phyloP scores from a whole-genome alignment of 768 basidiomycete species.

The Suillus placidus region DNA sequence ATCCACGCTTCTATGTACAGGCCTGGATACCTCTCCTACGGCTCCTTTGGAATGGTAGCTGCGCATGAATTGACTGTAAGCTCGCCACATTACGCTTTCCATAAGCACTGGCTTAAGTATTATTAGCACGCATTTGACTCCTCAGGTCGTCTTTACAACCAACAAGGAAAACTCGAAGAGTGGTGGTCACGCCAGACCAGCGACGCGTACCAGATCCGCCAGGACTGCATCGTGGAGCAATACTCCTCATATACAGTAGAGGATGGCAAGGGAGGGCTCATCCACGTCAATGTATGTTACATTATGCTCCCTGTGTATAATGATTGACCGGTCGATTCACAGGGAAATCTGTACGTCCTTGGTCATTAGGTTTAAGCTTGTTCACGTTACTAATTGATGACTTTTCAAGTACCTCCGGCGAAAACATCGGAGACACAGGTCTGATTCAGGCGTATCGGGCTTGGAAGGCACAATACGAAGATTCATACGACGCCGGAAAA shows the following conservation, averaged over 20 bases:
- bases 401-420: constrained; percentile 74
- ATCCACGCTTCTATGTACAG: constrained; percentile 37
- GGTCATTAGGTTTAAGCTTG: background rate
- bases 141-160: constrained; percentile 87
- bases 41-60: constrained; percentile 90
- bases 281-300: constrained; percentile 78
- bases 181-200: constrained; percentile 95
- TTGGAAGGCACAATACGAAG: constrained; percentile 79
- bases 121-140: constrained; percentile 87
- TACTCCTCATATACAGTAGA: constrained; percentile 87
- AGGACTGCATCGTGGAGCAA: constrained; percentile 89
- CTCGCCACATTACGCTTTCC: constrained; percentile 7
- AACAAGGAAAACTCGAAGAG: constrained; percentile 80
- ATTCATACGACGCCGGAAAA: constrained; percentile 56
- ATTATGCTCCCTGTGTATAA: constrained; percentile 1
- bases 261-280: constrained; percentile 80
- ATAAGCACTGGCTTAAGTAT: background rate
- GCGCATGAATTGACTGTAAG: constrained; percentile 89
- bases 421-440: constrained; percentile 88
- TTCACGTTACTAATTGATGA: constrained; percentile 15
- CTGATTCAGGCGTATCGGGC: constrained; percentile 87
- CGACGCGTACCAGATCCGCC: constrained; percentile 77
- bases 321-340: constrained; percentile 4
- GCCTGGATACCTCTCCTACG: constrained; percentile 90
- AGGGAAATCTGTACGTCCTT: constrained; percentile 73